A percentile compares a stretch with the other conserved stretches of the same genome.
phyloP scores from a whole-genome alignment of 2,329 filamentous ascomycete species.

The Truncatella angustata region DNA sequence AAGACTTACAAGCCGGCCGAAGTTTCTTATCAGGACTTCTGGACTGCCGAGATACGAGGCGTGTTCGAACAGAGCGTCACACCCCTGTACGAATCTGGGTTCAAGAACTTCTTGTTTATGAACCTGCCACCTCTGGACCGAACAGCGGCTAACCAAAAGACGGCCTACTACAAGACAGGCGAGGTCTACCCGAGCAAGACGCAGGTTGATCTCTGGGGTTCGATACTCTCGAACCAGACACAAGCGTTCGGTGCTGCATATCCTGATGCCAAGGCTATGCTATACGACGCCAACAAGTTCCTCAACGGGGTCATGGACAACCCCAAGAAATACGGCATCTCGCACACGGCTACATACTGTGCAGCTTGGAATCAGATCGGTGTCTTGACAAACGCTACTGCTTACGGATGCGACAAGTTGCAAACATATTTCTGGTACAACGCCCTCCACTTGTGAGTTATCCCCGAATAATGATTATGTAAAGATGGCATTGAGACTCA shows the following conservation, averaged over 20 bases:
- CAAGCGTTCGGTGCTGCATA: not conserved
- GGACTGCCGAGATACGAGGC: not conserved
- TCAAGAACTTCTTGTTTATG: constrained; percentile 1
- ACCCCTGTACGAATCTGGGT: not conserved
- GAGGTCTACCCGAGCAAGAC: not conserved
- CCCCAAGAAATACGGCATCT: not conserved
- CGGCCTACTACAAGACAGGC: no score
- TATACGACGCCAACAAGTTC: not conserved
- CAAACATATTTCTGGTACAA: constrained; percentile 2
- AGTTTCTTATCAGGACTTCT: not conserved
- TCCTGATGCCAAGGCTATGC: not conserved
- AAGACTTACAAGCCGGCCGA: not conserved
- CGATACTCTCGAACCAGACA: not conserved
- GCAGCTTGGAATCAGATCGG: not conserved
- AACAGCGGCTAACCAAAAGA: not conserved
- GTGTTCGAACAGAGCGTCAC: not conserved
- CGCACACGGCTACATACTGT: not conserved
- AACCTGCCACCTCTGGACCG: constrained; percentile 1
- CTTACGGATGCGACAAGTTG: not conserved
- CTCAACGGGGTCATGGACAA: not conserved
- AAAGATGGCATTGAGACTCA: no score
- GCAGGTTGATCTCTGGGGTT: not conserved
- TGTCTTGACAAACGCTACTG: constrained; percentile 1
- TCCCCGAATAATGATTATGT: constrained; percentile 5
- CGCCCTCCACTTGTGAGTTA: not conserved